Percentiles rank a stretch among this genome's conserved stretches.
Evolutionary conservation across 106 monocot species (phyloP).

Genomic region (Allium cepa): DNA sequence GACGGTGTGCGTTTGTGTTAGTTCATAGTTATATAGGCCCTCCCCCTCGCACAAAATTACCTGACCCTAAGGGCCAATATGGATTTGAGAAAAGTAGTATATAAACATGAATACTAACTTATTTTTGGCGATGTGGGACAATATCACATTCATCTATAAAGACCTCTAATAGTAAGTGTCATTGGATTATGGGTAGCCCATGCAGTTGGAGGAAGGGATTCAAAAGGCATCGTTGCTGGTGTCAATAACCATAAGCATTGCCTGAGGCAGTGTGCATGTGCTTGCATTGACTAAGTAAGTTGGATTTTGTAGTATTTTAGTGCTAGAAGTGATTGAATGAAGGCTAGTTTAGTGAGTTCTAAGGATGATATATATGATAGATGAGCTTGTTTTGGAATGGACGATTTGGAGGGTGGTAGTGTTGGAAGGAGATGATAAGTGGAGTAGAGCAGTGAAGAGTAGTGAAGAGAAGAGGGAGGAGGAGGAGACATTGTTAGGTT

Average conservation of each 20-base stretch:
- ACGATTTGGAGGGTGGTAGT: not conserved
- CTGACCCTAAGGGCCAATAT: too few species aligned
- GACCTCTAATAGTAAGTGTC: too few species aligned
- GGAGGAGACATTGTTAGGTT: too few species aligned
- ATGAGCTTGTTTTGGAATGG: slow-evolving; percentile 8
- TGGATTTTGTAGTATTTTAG: slow-evolving; percentile 5
- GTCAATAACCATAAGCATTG: slow-evolving; percentile 16
- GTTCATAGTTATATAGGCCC: too few species aligned
- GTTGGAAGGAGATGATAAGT: slow-evolving; percentile 1
- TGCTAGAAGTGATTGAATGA: slow-evolving; percentile 7
- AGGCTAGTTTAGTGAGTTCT: not conserved
- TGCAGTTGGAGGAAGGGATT: slow-evolving; percentile 8
- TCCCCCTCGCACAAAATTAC: too few species aligned
- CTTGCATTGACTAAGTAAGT: slow-evolving; percentile 14
- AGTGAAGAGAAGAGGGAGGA: not conserved
- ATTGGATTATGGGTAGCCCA: slow-evolving; percentile 3
- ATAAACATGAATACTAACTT: too few species aligned
- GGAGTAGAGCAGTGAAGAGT: not conserved
- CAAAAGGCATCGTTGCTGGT: slow-evolving; percentile 17
- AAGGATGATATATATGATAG: slow-evolving; percentile 8
- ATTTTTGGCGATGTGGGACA: too few species aligned
- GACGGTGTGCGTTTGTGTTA: too few species aligned
- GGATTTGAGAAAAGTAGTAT: too few species aligned
- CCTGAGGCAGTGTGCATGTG: slow-evolving; percentile 4
- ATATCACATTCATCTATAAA: too few species aligned